These are phyloP conservation scores for Epichloe sibirici DNA, from an alignment of 2,329 filamentous ascomycete genomes.

Conservation along the genomic window DNA sequence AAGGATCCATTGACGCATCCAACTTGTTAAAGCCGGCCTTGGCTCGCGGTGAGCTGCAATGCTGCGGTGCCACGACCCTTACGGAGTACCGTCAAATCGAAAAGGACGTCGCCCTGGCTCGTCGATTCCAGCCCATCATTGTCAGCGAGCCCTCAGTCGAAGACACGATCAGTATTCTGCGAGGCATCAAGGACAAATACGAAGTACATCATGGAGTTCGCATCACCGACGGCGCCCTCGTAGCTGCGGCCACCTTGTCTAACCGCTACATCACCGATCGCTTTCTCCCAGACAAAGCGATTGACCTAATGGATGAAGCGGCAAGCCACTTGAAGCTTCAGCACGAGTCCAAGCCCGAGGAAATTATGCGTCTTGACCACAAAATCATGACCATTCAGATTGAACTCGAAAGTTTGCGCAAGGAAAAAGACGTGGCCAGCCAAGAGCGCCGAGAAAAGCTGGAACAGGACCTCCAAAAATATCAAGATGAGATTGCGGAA, in stretches of 20 bases:
- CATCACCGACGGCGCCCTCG: conserved; percentile 83
- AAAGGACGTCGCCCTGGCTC: conserved; percentile 85
- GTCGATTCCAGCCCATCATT: conserved; percentile 86
- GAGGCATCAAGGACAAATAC: conserved; percentile 95
- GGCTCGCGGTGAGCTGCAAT: conserved; percentile 87
- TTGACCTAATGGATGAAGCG: conserved; percentile 92
- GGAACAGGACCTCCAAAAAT: conserved; percentile 60
- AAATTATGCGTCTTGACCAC: conserved; percentile 83
- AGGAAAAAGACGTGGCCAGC: conserved; percentile 84
- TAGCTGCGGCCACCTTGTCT: conserved; percentile 82
- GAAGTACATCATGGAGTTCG: conserved; percentile 94
- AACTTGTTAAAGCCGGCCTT: conserved; percentile 89
- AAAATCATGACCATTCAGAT: conserved; percentile 97
- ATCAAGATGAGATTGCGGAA: conserved; percentile 62
- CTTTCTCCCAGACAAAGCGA: conserved; percentile 92
- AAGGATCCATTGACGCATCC: conserved; percentile 92
- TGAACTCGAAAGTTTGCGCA: conserved; percentile 84
- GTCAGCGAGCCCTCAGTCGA: conserved; percentile 87
- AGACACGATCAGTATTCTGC: conserved; percentile 87
- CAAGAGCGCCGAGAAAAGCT: conserved; percentile 80
- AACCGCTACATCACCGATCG: conserved; percentile 96
- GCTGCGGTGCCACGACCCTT: conserved; percentile 87
- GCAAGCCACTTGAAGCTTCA: conserved; percentile 81
- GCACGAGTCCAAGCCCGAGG: conserved; percentile 92
- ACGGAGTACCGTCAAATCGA: conserved; percentile 89